phyloP scores from a whole-genome alignment of 495 filamentous ascomycete genomes.

The Friedmanniomyces simplex region DNA sequence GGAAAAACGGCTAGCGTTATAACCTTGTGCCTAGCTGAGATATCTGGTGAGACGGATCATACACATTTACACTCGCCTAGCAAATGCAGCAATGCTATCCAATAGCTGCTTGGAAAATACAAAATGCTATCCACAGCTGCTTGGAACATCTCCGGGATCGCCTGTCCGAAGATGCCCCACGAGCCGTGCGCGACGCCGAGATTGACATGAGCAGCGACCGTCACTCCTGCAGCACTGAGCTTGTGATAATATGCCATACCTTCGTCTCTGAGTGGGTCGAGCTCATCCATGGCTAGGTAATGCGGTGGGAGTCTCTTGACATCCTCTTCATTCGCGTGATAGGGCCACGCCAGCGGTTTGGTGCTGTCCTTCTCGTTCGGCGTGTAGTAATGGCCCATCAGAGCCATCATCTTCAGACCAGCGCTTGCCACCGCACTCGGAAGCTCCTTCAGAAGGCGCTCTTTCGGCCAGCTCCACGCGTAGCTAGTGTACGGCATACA shows the following conservation, averaged over 20 bases:
- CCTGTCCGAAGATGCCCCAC: constrained; percentile 2
- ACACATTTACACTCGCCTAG: too few relatives aligned
- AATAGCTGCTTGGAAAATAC: too few relatives aligned
- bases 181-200: constrained; percentile 14
- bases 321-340: constrained; percentile 14
- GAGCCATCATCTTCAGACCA: constrained; percentile 3
- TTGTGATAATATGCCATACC: constrained; percentile 9
- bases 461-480: constrained; percentile 7
- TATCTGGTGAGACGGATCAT: too few relatives aligned
- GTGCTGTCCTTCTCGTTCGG: constrained; percentile 1
- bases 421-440: constrained; percentile 18
- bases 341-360: constrained; percentile 22
- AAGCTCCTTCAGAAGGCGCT: constrained; percentile 9
- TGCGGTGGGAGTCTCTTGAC: constrained; percentile 17
- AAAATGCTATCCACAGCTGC: neutral
- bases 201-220: constrained; percentile 7
- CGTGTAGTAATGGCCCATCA: constrained; percentile 11
- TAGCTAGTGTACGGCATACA: constrained; percentile 15
- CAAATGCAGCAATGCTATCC: too few relatives aligned
- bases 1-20: too few relatives aligned
- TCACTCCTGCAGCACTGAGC: constrained; percentile 9
- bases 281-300: constrained; percentile 11
- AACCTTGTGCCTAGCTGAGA: too few relatives aligned
- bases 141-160: constrained; percentile 1
- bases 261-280: constrained; percentile 21